Percentiles rank a stretch among this genome's conserved stretches.
Conservation (phyloP, 2,329 filamentous ascomycete genomes). For the Albophoma yamanashiensis region DNA sequence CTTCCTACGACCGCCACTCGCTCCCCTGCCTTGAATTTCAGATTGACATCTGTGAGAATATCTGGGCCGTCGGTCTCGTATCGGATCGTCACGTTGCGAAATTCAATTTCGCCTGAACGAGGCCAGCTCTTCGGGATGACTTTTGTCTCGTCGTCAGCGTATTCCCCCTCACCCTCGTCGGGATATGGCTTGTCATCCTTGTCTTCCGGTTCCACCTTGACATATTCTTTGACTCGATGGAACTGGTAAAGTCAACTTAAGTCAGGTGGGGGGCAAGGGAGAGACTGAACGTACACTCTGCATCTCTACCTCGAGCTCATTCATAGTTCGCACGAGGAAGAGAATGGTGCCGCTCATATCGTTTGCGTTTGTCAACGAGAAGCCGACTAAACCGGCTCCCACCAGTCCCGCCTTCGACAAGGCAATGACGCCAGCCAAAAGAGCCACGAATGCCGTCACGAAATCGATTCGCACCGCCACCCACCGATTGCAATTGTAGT, state of each 20-base stretch:
- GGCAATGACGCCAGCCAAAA: conserved; percentile 41
- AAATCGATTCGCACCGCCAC: conserved; percentile 43
- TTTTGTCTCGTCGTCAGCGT: conserved; percentile 25
- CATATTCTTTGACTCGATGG: conserved; percentile 38
- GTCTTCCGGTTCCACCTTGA: conserved; percentile 32
- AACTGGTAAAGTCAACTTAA: conserved; percentile 19
- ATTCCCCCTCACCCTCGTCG: conserved; percentile 25
- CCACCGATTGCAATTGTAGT: conserved; percentile 48
- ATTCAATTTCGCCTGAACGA: conserved; percentile 35
- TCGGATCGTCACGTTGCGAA: conserved; percentile 38
- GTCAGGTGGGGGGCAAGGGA: not conserved
- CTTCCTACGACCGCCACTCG: conserved; percentile 72
- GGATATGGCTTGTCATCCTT: conserved; percentile 28
- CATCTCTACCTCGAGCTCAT: conserved; percentile 46
- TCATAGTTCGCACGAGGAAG: conserved; percentile 39
- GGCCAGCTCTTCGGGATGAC: conserved; percentile 34
- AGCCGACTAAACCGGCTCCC: conserved; percentile 42
- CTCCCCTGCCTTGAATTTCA: conserved; percentile 52
- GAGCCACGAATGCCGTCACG: conserved; percentile 39
- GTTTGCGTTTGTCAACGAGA: conserved; percentile 46
- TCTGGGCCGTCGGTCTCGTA: conserved; percentile 34
- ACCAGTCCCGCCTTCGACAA: conserved; percentile 34
- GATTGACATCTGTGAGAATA: conserved; percentile 38
- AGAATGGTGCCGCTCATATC: conserved; percentile 41
- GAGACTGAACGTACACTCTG: conserved; percentile 34